These are phyloP conservation scores for Trichophyton simii DNA, from an alignment of 2,329 filamentous ascomycete species.

Conservation along the genomic window DNA sequence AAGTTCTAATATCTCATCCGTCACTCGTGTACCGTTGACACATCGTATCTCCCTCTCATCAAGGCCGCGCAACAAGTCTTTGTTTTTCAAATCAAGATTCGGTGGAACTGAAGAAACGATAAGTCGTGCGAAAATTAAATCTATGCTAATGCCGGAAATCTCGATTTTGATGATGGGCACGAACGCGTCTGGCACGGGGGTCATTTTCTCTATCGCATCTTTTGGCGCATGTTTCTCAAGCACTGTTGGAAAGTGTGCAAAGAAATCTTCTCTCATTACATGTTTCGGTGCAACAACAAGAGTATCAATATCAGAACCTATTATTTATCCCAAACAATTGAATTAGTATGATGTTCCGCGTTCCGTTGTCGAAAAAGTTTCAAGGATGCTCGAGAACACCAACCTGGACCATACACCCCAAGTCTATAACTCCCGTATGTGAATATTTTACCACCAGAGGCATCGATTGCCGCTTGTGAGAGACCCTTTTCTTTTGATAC, in stretches of 20 bases:
- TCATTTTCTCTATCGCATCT: conserved; percentile 72
- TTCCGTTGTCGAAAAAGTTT: neutral
- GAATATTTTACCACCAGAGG: conserved; percentile 83
- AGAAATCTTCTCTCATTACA: conserved; percentile 81
- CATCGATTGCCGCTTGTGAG: conserved; percentile 64
- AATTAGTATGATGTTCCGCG: neutral
- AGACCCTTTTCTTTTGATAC: conserved; percentile 64
- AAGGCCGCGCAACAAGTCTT: conserved; percentile 69
- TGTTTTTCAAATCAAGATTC: conserved; percentile 66
- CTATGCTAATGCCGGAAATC: conserved; percentile 80
- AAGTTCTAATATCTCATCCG: conserved; percentile 76
- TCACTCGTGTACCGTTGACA: conserved; percentile 87
- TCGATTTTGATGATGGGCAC: conserved; percentile 98
- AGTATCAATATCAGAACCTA: conserved; percentile 93
- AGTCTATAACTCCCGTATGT: conserved; percentile 93
- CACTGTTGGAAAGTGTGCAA: conserved; percentile 70
- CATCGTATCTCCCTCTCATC: conserved; percentile 79
- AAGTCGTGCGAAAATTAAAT: conserved; percentile 77
- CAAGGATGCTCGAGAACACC: conserved; percentile 16
- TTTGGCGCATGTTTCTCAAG: conserved; percentile 63
- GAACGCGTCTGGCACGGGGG: conserved; percentile 76
- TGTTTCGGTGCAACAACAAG: conserved; percentile 85
- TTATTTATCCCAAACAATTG: neutral
- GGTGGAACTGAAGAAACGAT: conserved; percentile 58
- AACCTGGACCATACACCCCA: conserved; percentile 73